Base-by-base conservation (phyloP, 2,329 filamentous ascomycete species). In the Chalaropsis ovoidea region DNA sequence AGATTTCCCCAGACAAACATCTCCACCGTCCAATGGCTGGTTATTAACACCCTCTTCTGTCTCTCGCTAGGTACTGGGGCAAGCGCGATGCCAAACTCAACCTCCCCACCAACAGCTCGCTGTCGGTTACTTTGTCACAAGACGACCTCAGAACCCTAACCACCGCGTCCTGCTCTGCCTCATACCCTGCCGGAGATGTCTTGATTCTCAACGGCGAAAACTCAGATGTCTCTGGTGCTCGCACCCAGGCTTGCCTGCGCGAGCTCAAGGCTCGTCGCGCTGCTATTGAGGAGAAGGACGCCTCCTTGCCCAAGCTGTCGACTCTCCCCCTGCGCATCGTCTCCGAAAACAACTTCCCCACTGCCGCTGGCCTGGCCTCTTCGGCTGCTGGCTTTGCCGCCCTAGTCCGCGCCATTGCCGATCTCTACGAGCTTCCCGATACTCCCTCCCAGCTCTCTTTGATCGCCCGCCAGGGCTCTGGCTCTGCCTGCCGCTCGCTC, bases 271-370 rank as follows among this genome's bases (percentile, higher is more conserved):
- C 85, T 63, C 85, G 94, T 58, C 88, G 94, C 68, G 81, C 85
- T 63, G 80, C 84, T 27, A 81, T 97, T 72, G 94, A 99, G 76
- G 79, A 80, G 43, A 76, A 81, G 68, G 80, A 96, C 74, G 71
- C 85, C 0, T 85, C 84, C 24, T 82, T 96, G n/a, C 90, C 93
- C 54, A 90, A 89, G 75, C 85, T 99, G 66, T 89, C 90, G 11
- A 74, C 80, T 63, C 80, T 88, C 72, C 85, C 89, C 42, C 84
- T 99, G 68, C 88, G 87, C 71, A 87, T 99, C 70, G 91, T 96
- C 66, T 94, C 89, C 66, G 89, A 94, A 79, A 99, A 99, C 82
- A 99, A 99, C 82, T 99, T 99, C 82, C 94, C 94, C 69, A 99
- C 94, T 1, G 94, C 94, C 31, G 94, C 94, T 3, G 94, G 94